phyloP scores from a whole-genome alignment of 768 basidiomycete species.

The Exidia glandulosa region DNA sequence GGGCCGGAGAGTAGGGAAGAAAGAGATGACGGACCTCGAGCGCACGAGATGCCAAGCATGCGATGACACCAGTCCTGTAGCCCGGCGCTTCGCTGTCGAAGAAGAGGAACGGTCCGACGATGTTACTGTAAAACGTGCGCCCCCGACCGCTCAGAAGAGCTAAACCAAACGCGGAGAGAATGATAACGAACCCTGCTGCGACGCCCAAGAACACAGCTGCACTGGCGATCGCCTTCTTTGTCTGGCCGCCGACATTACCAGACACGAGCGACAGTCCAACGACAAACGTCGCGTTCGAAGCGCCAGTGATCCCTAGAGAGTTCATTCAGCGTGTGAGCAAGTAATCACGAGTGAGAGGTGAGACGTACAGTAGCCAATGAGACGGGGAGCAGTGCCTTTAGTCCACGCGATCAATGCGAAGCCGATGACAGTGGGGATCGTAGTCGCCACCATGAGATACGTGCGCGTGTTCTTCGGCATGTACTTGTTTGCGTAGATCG shows the following conservation, averaged over 20 bases:
- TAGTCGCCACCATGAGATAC: background rate
- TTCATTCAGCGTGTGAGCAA: constrained; percentile 7
- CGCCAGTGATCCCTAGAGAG: constrained; percentile 12
- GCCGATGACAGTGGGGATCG: constrained; percentile 1
- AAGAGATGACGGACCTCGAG: background rate
- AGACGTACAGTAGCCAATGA: constrained; percentile 15
- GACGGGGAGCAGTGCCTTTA: background rate
- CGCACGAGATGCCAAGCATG: background rate
- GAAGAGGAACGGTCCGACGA: constrained; percentile 15
- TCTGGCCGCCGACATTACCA: constrained; percentile 28
- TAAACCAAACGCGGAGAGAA: background rate
- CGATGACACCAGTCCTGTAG: constrained; percentile 21
- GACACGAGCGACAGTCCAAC: constrained; percentile 25
- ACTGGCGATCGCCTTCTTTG: constrained; percentile 21
- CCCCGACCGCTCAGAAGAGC: too few relatives aligned
- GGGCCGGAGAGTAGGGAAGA: background rate
- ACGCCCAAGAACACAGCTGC: constrained; percentile 23
- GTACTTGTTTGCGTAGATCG: background rate
- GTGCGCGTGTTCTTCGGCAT: background rate
- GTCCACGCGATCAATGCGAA: background rate
- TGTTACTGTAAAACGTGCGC: constrained; percentile 11
- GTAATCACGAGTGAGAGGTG: background rate
- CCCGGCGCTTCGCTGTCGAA: constrained; percentile 16
- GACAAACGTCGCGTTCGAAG: constrained; percentile 21
- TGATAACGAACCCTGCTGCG: constrained; percentile 12